Evolutionary conservation across 768 basidiomycete species (phyloP).

Genomic region (Tubosaeta sp.): DNA sequence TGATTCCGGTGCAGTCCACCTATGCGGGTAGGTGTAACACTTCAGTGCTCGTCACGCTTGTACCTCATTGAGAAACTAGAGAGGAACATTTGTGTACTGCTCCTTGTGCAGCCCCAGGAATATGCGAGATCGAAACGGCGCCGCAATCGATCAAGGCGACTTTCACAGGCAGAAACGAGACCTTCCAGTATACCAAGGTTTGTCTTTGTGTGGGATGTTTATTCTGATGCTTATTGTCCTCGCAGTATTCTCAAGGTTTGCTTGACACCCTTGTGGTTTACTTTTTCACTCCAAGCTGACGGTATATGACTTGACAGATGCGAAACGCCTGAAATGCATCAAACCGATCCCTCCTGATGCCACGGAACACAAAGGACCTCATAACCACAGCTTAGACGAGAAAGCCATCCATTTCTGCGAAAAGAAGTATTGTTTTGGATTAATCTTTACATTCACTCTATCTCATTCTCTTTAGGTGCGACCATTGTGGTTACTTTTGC

Average conservation of each 20-base stretch:
- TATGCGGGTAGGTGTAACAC: constrained; percentile 48
- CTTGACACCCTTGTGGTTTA: background rate
- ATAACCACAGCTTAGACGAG: constrained; percentile 44
- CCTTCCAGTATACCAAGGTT: constrained; percentile 64
- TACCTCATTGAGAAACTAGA: constrained; percentile 26
- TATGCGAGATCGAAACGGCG: constrained; percentile 54
- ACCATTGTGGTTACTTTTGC: constrained; percentile 55
- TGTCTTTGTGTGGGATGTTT: background rate
- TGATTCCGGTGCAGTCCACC: constrained; percentile 37
- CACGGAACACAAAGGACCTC: constrained; percentile 41
- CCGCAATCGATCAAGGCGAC: constrained; percentile 60
- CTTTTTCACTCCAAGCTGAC: background rate
- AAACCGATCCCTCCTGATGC: constrained; percentile 42
- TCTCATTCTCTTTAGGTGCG: constrained; percentile 36
- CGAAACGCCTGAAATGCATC: constrained; percentile 48
- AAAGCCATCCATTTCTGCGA: constrained; percentile 54
- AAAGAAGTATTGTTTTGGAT: constrained; percentile 30
- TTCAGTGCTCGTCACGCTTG: too few relatives aligned
- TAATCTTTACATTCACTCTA: background rate
- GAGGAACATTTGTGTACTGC: constrained; percentile 49
- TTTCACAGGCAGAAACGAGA: constrained; percentile 55
- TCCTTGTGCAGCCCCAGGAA: constrained; percentile 42
- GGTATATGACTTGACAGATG: constrained; percentile 28
- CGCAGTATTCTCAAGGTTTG: constrained; percentile 54
- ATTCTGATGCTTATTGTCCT: background rate